phyloP scores from a whole-genome alignment of 75 land plant genomes.

The Isoetes taiwanensis region DNA sequence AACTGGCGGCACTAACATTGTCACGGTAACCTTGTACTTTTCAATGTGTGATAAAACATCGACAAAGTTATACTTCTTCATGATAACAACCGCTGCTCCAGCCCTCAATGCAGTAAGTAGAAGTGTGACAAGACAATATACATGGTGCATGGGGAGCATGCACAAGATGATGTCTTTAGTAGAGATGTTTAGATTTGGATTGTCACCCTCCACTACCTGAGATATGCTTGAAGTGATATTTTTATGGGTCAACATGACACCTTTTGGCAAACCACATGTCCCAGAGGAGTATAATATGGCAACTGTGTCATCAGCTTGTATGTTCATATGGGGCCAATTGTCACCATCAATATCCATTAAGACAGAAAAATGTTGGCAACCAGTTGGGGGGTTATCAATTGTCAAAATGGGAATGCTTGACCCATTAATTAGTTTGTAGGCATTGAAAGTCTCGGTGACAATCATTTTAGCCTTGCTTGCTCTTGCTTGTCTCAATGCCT shows the following conservation, averaged over 20 bases:
- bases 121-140: not conserved
- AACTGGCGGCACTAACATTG: not conserved
- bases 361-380: not conserved
- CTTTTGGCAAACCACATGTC: not conserved
- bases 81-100: not conserved
- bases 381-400: not conserved
- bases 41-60: not conserved
- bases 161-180: not conserved
- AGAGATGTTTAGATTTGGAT: not conserved
- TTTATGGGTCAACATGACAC: not conserved
- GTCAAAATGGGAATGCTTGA: not conserved
- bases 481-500: not conserved
- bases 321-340: not conserved
- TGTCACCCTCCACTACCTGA: not conserved
- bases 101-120: not conserved
- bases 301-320: not conserved
- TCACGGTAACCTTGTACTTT: not conserved
- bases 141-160: not conserved
- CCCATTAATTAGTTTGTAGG: not conserved
- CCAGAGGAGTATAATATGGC: not conserved
- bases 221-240: not conserved
- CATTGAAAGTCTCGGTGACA: not conserved
- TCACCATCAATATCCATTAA: not conserved
- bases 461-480: not conserved
- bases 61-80: not conserved